Percentiles rank a stretch among this genome's conserved stretches.
Conservation (phyloP, 2,329 filamentous ascomycete genomes). For the Trichoderma koningiopsis region DNA sequence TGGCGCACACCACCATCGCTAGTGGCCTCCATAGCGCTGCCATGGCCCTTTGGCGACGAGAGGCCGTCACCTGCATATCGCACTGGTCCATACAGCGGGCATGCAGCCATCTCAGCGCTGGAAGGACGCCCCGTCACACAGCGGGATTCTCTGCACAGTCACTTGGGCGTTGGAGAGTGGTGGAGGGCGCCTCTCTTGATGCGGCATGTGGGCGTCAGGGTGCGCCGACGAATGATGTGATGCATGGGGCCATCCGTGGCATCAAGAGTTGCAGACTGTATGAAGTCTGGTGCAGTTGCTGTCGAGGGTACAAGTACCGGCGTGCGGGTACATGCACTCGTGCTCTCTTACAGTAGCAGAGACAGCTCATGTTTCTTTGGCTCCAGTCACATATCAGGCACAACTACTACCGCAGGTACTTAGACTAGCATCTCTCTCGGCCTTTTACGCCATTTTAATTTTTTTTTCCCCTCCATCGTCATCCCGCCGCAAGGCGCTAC, state of each 20-base stretch:
- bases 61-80: conserved; percentile 14
- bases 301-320: too few relatives aligned
- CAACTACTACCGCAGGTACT: too few relatives aligned
- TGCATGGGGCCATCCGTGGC: conserved; percentile 1
- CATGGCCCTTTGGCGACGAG: not conserved
- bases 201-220: conserved; percentile 8
- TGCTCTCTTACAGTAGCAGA: not conserved
- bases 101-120: conserved; percentile 9
- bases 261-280: not conserved
- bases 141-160: not conserved
- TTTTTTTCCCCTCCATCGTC: not conserved
- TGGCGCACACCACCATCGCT: conserved; percentile 16
- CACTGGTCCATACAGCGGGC: not conserved
- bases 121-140: conserved; percentile 7
- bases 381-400: not conserved
- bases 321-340: not conserved
- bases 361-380: not conserved
- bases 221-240: not conserved
- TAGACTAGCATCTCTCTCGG: not conserved
- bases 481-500: not conserved
- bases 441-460: not conserved
- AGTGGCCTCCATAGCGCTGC: not conserved
- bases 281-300: not conserved
- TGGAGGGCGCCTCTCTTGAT: not conserved
- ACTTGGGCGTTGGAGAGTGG: conserved; percentile 1